Evolutionary conservation across 148 eudicot genomes (phyloP), one percentile per base, ranked within the genome.

Genomic region (Rhododendron ferrugineum): DNA sequence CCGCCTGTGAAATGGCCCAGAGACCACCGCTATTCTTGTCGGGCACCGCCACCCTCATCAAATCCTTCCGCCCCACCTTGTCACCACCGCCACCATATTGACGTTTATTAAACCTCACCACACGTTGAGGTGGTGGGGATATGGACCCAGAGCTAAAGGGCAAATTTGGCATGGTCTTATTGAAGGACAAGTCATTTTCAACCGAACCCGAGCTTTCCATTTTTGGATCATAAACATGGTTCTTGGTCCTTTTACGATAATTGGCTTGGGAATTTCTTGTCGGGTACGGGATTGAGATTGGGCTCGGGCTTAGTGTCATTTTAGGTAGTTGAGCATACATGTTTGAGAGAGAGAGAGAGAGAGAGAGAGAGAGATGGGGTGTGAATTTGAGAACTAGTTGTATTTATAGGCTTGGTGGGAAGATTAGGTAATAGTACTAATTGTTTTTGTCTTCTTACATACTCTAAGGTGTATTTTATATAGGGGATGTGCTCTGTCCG

Each of bases 291-390:
- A n/a, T 64, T 64, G 70, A 6, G 11, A 62, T 23, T n/a, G 11
- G 4, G 70, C 4, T 62, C 11, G 70, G 70, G 13, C 85, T 91
- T 32, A 90, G 91, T 3, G 85, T 82, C 92, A 91, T 89, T 88
- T 90, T 37, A 4, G 89, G 88, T 76, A 80, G 85, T 7, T 75
- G 28, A 60, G 77, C 16, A 54, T 56, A 68, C 86, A 75, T 74
- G 34, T 72, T 20, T 18, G 49, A 37, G 40, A 37, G 40, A 37
- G 40, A 37, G 20, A 26, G 30, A 46, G 16, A 0, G 52, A n/a
- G 52, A 23, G 40, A 26, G 40, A 68, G 62, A 47, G 18, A 70
- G 30, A 15, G 32, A 16, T 5, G 2, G 2, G 26, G 47, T n/a
- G 30, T 18, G 23, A 52, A 54, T 62, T 62, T 62, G 68, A 23